Evolutionary conservation across 2,329 filamentous ascomycete genomes (phyloP).

Genomic region (Nothophaeocryptopus gaeumannii): DNA sequence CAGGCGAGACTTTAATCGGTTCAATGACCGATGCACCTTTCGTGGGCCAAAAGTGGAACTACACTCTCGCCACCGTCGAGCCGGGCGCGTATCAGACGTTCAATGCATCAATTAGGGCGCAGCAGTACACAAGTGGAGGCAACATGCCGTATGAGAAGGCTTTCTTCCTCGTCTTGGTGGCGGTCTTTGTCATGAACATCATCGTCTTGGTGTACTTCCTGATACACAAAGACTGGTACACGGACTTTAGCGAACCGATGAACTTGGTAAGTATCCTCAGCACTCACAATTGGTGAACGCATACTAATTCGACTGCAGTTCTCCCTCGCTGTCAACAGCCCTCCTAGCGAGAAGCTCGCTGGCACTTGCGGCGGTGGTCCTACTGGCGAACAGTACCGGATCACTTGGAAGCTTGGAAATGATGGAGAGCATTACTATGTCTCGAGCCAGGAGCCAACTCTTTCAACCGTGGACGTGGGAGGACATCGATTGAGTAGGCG

Average conservation of each 20-base stretch:
- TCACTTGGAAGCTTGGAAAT: constrained; percentile 40
- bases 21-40: constrained; percentile 61
- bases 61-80: constrained; percentile 27
- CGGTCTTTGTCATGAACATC: constrained; percentile 66
- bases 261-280: constrained; percentile 50
- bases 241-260: constrained; percentile 74
- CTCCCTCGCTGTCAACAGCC: constrained; percentile 55
- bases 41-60: constrained; percentile 46
- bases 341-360: constrained; percentile 50
- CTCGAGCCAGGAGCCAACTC: constrained; percentile 38
- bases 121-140: constrained; percentile 69
- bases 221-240: constrained; percentile 61
- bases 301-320: constrained; percentile 11
- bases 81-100: constrained; percentile 57
- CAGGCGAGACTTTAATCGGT: constrained; percentile 63
- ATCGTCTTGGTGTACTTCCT: constrained; percentile 64
- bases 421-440: constrained; percentile 54
- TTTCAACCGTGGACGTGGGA: constrained; percentile 9
- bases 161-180: constrained; percentile 65
- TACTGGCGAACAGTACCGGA: constrained; percentile 47
- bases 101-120: constrained; percentile 60
- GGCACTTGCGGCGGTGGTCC: constrained; percentile 59
- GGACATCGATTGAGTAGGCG: constrained; percentile 24
- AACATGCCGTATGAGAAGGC: constrained; percentile 58
- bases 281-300: no score